Base-by-base conservation (phyloP, 2,329 filamentous ascomycete genomes). In the Blastomyces emzantsi region DNA sequence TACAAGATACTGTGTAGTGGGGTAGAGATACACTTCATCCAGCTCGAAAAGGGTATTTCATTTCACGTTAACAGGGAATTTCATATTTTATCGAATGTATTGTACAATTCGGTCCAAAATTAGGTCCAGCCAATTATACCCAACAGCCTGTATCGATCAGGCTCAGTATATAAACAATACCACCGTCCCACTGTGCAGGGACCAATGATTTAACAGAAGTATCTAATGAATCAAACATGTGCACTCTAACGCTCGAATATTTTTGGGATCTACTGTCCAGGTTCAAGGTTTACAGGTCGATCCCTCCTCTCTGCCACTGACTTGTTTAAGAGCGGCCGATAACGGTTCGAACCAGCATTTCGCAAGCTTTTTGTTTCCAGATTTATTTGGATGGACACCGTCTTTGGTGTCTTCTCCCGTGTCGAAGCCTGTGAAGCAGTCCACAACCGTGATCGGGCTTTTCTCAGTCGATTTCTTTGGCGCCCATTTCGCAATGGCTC, bases 401-500 rank as follows among this genome's bases (percentile, higher is more conserved):
- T 62, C 60, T n/a, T 22, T 43, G 39, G 60, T 62, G 30, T 55
- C 60, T 41, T 47, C 30, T 28, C 7, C 39, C 15, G 60, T n/a
- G 19, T 62, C 49, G 3, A 55, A 68, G 33, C 60, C 49, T 3
- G 60, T 43, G 19, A 52, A 55, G 49, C 49, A 45, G 28, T 64
- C 7, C 65, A 70, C 8, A 59, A 39, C 15, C 72, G 73, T 36
- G 61, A 65, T 56, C 8, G 36, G 49, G 36, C 60, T 55, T 30
- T 54, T 47, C n/a, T 30, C 36, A 2, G 9, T 73, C 9, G 74
- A 72, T 49, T 43, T 52, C 6, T 15, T 62, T 28, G 60, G 60
- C 28, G 49, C 60, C 60, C 60, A 62, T 80, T 80, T 65, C 67
- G 72, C 39, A 74, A 78, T 68, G 73, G 79, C 68, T 78, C 80